Evolutionary conservation across 2,329 filamentous ascomycete species (phyloP), one percentile per base, ranked within the genome.

Genomic region (Xylariaceae sp.): DNA sequence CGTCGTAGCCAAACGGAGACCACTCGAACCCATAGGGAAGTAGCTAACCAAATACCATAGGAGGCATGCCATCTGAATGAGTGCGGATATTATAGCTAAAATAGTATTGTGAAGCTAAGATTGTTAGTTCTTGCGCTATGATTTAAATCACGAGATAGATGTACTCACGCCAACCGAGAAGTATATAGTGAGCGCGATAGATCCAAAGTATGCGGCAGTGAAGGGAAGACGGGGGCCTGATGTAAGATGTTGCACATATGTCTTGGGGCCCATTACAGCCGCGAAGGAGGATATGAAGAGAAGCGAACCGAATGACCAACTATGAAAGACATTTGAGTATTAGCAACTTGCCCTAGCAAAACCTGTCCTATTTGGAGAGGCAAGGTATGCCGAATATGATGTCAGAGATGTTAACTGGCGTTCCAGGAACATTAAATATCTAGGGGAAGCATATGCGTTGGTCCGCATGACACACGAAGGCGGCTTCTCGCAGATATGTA

Each of bases 11-110:
- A 96, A 86, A 58, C 94, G 88, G 64, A 99, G 78, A 37, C 95
- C 92, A 53, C 88, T 90, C 55, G 90, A 91, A 36, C 95, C 95
- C 93, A 98, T 96, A 23, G 95, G 95, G 70, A 98, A 98, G 75
- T 99, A 99, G 76, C 91, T 96, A 74, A 98, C 87, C 43, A 97
- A 82, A 77, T 98, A 98, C 94, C 94, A 98, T 43, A 91, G 64
- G 63, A 98, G 80, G 62, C 89, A 90, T 50, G 88, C 87, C 52
- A 98, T 81, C 74, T 99, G 95, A 66, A 93, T 78, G 58, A 97
- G 82, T 60, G 91, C 87, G 19, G 92, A 90, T 62, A 97, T 79
- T 52, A 98, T 80, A 14, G 95, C 98, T 63, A 98, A 85, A 61
- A 96, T 77, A 36, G 90, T 92, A 72, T 83, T 94, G 73, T 89